Conservation (phyloP, 2,329 filamentous ascomycete genomes). For the Claviceps fusiformis region DNA sequence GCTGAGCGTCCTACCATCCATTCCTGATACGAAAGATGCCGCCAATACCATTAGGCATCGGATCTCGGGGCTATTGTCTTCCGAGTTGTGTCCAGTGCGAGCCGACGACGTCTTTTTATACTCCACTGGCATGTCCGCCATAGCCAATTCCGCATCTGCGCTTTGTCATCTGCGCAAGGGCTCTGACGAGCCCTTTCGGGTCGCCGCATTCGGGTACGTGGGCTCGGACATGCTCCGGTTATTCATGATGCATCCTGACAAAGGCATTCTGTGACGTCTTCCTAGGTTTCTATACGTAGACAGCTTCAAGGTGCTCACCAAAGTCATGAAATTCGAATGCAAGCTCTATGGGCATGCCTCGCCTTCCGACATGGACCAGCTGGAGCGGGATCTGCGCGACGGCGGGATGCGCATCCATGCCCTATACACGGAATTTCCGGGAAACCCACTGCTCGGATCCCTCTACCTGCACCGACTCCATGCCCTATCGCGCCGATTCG, state of each 20-base stretch:
- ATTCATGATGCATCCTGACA: not conserved
- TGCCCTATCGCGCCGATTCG: slow-evolving; percentile 19
- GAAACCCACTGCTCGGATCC: slow-evolving; percentile 18
- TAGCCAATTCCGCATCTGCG: slow-evolving; percentile 16
- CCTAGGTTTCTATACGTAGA: slow-evolving; percentile 17
- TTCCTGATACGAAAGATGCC: slow-evolving; percentile 6
- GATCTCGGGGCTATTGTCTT: slow-evolving; percentile 9
- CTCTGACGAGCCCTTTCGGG: slow-evolving; percentile 2
- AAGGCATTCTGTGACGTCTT: not conserved
- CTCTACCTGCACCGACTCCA: slow-evolving; percentile 16
- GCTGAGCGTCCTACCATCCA: not conserved
- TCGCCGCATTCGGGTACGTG: slow-evolving; percentile 17
- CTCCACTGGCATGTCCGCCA: slow-evolving; percentile 38
- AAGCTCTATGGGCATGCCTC: slow-evolving; percentile 31
- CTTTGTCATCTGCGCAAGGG: slow-evolving; percentile 2
- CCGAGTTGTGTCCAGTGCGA: slow-evolving; percentile 4
- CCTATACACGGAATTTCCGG: slow-evolving; percentile 31
- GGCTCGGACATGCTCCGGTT: not conserved
- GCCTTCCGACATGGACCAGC: slow-evolving; percentile 23
- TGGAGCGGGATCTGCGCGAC: slow-evolving; percentile 22
- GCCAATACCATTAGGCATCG: slow-evolving; percentile 6
- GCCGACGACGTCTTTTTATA: slow-evolving; percentile 33
- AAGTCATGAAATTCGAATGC: slow-evolving; percentile 15
- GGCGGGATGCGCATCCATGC: slow-evolving; percentile 26
- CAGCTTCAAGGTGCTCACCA: slow-evolving; percentile 17